These are phyloP conservation scores for Alternaria consortialis DNA, from an alignment of 2,329 filamentous ascomycete genomes.

Conservation along the genomic window DNA sequence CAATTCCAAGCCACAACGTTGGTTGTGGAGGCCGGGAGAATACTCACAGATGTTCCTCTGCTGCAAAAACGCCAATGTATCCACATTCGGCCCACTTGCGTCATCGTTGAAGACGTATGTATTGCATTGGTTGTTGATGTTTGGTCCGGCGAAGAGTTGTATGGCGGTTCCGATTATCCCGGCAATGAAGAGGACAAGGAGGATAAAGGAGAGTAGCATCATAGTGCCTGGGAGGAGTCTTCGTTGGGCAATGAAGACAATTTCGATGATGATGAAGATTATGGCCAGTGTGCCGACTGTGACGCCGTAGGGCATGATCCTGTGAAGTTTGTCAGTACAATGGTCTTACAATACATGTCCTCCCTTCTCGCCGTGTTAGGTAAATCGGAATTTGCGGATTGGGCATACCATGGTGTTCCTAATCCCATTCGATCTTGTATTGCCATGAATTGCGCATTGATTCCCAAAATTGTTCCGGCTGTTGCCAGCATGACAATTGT, in stretches of 20 bases:
- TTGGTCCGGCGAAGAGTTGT: conserved; percentile 67
- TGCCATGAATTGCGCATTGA: conserved; percentile 68
- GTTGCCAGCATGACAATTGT: conserved; percentile 68
- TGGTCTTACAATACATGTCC: not conserved
- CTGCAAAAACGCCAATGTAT: conserved; percentile 69
- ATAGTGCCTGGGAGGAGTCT: conserved; percentile 67
- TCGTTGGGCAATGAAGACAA: conserved; percentile 64
- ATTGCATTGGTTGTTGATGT: conserved; percentile 68
- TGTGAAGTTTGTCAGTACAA: conserved; percentile 36
- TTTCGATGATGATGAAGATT: conserved; percentile 66
- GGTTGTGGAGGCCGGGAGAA: not conserved
- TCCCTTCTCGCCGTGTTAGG: not conserved
- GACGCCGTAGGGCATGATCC: conserved; percentile 72
- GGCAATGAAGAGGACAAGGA: conserved; percentile 68
- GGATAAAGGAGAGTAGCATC: conserved; percentile 67
- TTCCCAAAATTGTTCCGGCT: conserved; percentile 65
- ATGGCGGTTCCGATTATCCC: conserved; percentile 70
- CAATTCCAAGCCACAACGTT: not conserved
- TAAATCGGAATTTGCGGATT: not conserved
- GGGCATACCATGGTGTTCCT: conserved; percentile 67
- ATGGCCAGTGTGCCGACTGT: conserved; percentile 65
- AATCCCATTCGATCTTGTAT: conserved; percentile 65
- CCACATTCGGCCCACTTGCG: conserved; percentile 58
- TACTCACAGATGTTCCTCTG: conserved; percentile 68
- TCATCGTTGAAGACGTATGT: conserved; percentile 62